Base-by-base conservation (phyloP, 2,329 filamentous ascomycete species). In the Podosphaera aphanis region DNA sequence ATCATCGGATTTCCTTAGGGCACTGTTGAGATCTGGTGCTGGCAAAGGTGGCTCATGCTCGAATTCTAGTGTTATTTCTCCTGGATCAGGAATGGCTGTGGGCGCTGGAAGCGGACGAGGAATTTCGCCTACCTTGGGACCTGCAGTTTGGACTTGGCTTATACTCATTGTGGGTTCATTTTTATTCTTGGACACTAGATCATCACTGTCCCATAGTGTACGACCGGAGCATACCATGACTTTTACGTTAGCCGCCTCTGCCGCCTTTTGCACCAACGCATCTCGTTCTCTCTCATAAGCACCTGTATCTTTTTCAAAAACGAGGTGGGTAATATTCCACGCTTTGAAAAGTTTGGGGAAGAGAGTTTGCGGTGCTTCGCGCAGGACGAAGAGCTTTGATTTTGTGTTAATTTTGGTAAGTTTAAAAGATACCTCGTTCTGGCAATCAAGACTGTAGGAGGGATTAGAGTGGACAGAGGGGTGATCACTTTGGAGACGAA, bases 301-400 rank as follows among this genome's bases (percentile, higher is more conserved):
- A 62, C 86, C 81, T 0, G 79, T 83, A 53, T 85, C 81, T 55
- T 78, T 80, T 57, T 86, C 81, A 53, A 84, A 85, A 0, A 84
- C 79, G 4, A 85, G 61, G 60, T 85, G 80, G 0, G 79, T 81
- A 21, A 83, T 73, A 1, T 70, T 69, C 81, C 80, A 86, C 16
- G 71, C 69, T 53, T 74, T 73, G 66, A 83, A 80, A 1, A 85
- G 63, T 59, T 83, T 83, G 1, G 76, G 74, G 2, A 85, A 66
- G 1, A 84, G 59, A 0, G 74, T 82, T 55, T 79, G 76, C 0
- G 80, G 79, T 0, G 70, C 77, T 61, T 84, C 80, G 23, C 81
- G 69, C 15, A 86, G 64, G 20, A 86, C 68, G 49, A 82, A 75
- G 1, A 86, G 68, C 56, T 78, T 79, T 16, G 77, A 80, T 48